Evolutionary conservation across 2,329 filamentous ascomycete species (phyloP).

Genomic region (Hymenoscyphus scutula): DNA sequence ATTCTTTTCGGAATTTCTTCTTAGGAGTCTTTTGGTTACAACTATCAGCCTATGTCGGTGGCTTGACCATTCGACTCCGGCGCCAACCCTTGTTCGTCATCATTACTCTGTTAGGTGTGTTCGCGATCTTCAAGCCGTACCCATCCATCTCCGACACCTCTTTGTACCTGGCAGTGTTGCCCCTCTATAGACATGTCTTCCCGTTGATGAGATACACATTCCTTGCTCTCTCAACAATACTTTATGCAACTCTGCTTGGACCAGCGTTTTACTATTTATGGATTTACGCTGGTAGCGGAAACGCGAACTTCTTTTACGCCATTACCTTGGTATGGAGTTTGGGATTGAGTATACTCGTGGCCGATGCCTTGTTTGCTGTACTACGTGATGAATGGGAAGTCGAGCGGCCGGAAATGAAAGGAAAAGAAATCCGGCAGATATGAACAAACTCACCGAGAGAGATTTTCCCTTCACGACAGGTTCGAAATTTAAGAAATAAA

Average conservation of each 20-base stretch:
- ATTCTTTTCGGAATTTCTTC: conserved; percentile 96
- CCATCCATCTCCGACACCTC: conserved; percentile 89
- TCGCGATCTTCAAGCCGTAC: conserved; percentile 96
- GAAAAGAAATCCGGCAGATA: conserved; percentile 65
- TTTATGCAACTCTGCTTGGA: conserved; percentile 86
- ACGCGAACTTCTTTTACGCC: conserved; percentile 99
- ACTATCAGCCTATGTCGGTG: conserved; percentile 83
- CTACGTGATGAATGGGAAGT: conserved; percentile 92
- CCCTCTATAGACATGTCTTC: conserved; percentile 87
- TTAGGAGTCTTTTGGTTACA: conserved; percentile 98
- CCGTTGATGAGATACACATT: conserved; percentile 94
- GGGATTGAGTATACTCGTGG: conserved; percentile 80
- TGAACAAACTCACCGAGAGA: conserved; percentile 18
- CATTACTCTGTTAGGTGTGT: conserved; percentile 80
- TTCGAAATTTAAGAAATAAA: neutral
- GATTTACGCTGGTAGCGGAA: conserved; percentile 97
- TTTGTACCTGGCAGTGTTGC: conserved; percentile 77
- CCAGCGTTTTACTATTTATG: conserved; percentile 96
- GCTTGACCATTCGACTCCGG: conserved; percentile 77
- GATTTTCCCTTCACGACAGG: neutral
- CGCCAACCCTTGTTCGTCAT: conserved; percentile 84
- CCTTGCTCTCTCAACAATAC: conserved; percentile 73
- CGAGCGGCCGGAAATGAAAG: conserved; percentile 84
- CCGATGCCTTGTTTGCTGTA: conserved; percentile 83
- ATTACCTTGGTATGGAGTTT: conserved; percentile 98